Percentiles rank a stretch among this genome's conserved stretches.
These are phyloP conservation scores for Urtica urens DNA, from an alignment of 306 rosid species.

Conservation along the genomic window DNA sequence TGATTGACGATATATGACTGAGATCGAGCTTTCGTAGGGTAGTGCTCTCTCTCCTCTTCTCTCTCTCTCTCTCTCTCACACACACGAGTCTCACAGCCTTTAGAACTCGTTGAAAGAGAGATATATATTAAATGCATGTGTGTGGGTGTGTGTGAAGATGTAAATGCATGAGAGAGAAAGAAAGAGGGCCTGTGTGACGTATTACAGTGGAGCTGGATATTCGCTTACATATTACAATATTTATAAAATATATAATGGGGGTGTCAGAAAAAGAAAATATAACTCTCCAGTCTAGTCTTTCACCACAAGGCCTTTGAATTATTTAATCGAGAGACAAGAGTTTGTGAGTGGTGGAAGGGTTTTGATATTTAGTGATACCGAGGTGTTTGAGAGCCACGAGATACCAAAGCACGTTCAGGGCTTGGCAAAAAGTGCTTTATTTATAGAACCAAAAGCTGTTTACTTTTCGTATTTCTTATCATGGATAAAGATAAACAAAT, in stretches of 20 bases:
- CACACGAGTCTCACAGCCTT: too few species aligned
- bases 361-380: conserved; percentile 18
- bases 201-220: conserved; percentile 10
- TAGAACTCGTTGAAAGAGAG: conserved; percentile 17
- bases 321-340: neutral
- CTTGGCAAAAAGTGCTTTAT: conserved; percentile 15
- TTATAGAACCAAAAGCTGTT: conserved; percentile 22
- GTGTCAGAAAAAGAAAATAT: conserved; percentile 28
- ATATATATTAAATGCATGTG: conserved; percentile 1
- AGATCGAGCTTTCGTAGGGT: conserved; percentile 13
- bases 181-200: conserved; percentile 12
- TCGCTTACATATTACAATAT: neutral
- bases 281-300: neutral
- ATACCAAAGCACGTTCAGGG: conserved; percentile 24
- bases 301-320: neutral
- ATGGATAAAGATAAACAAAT: neutral
- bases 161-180: conserved; percentile 7
- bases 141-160: neutral
- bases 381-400: conserved; percentile 24
- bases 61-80: too few species aligned
- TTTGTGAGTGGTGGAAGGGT: neutral
- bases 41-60: conserved; percentile 8
- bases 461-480: neutral
- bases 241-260: conserved; percentile 6
- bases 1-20: neutral